Percentiles rank a stretch among this genome's conserved stretches.
Evolutionary conservation across 2,329 filamentous ascomycete species (phyloP).

Genomic region (Xylariaceae sp.): DNA sequence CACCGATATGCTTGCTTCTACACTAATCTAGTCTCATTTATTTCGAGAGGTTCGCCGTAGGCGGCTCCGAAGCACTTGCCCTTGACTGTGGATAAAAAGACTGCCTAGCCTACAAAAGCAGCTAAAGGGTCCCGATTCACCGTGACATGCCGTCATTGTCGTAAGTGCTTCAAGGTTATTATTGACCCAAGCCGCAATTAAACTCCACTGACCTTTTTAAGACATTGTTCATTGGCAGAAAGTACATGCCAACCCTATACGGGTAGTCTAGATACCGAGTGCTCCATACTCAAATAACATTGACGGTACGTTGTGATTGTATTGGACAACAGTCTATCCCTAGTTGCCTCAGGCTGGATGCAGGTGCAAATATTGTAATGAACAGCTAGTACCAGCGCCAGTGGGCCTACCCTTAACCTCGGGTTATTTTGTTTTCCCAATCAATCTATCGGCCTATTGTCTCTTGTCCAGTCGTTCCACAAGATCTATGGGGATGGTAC

Average conservation of each 20-base stretch:
- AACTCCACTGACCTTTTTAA: background rate
- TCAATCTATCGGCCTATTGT: background rate
- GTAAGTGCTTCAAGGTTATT: too few species aligned
- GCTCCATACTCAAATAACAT: too few species aligned
- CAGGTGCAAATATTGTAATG: background rate
- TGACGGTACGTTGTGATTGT: too few species aligned
- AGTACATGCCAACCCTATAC: too few species aligned
- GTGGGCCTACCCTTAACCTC: slow-evolving; percentile 10
- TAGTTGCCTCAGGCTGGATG: too few species aligned
- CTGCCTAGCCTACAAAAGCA: too few species aligned
- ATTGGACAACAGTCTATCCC: too few species aligned
- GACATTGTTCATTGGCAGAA: slow-evolving; percentile 11
- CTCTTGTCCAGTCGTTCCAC: slow-evolving; percentile 2
- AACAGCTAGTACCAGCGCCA: background rate
- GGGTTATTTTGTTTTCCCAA: slow-evolving; percentile 1
- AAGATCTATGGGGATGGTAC: background rate
- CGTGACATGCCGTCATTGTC: too few species aligned
- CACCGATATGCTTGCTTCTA: too few species aligned
- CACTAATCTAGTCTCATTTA: background rate
- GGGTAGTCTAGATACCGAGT: too few species aligned
- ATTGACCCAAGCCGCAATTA: background rate
- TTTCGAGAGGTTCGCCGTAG: background rate
- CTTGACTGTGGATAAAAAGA: too few species aligned
- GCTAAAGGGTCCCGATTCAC: too few species aligned
- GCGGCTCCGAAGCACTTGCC: background rate